Evolutionary conservation across 2,329 filamentous ascomycete genomes (phyloP).

Genomic region (Fusarium chaquense): DNA sequence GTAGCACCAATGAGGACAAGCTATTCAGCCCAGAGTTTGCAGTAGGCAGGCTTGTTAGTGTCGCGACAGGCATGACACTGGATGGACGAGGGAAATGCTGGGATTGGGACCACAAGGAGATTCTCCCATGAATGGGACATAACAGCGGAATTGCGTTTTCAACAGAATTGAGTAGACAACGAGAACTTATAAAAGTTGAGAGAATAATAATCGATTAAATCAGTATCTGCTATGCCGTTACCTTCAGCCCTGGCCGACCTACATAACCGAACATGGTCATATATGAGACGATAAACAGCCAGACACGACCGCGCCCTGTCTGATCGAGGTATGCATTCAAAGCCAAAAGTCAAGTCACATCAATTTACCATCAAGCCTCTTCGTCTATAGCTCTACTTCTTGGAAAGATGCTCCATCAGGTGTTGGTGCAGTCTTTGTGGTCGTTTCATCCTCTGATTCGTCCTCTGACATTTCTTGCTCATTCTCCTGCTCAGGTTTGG

Average conservation of each 20-base stretch:
- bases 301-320: constrained; percentile 14
- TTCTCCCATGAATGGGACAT: constrained; percentile 19
- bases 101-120: constrained; percentile 76
- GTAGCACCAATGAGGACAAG: constrained; percentile 67
- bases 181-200: not conserved
- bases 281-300: constrained; percentile 13
- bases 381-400: constrained; percentile 68
- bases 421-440: constrained; percentile 59
- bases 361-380: constrained; percentile 2
- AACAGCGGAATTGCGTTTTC: not conserved
- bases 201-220: constrained; percentile 37
- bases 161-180: not conserved
- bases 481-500: constrained; percentile 49
- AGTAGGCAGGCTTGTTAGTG: constrained; percentile 71
- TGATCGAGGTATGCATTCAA: constrained; percentile 13
- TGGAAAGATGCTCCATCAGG: constrained; percentile 72
- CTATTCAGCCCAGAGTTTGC: constrained; percentile 76
- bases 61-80: constrained; percentile 64
- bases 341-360: constrained; percentile 10
- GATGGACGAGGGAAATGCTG: constrained; percentile 72
- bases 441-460: constrained; percentile 51
- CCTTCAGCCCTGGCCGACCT: constrained; percentile 28
- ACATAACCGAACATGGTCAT: constrained; percentile 29
- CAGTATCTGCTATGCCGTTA: constrained; percentile 37
- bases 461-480: constrained; percentile 52